Conservation (phyloP, 129 eudicot genomes). For the Chrysanthemum lavandulifolium region DNA sequence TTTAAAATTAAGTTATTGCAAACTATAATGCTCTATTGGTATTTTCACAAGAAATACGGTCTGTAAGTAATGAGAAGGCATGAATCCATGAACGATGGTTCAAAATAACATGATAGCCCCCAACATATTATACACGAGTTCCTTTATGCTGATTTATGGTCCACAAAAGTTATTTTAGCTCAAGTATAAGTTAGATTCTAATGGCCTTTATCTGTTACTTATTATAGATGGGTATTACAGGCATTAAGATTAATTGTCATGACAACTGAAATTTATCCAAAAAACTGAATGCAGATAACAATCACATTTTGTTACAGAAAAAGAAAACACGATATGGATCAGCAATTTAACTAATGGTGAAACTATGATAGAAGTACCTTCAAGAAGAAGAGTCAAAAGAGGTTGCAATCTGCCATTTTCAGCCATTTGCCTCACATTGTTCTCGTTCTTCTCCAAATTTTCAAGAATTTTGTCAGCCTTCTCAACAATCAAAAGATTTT, state of each 20-base stretch:
- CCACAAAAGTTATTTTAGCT: no score
- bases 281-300: no score
- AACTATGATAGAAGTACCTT: slow-evolving; percentile 47
- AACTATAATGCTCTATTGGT: not conserved
- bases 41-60: not conserved
- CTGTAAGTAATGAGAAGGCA: not conserved
- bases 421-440: slow-evolving; percentile 94
- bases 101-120: not conserved
- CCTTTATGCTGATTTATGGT: no score
- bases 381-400: slow-evolving; percentile 72
- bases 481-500: slow-evolving; percentile 67
- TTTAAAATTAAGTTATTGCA: no score
- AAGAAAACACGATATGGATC: not conserved
- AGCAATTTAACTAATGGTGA: not conserved
- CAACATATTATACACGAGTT: not conserved
- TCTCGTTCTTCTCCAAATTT: slow-evolving; percentile 75
- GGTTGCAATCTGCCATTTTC: slow-evolving; percentile 90
- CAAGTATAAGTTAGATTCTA: no score
- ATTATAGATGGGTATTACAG: no score
- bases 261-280: no score
- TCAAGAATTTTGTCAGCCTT: slow-evolving; percentile 77
- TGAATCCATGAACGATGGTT: not conserved
- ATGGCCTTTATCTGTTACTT: no score
- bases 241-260: no score
- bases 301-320: no score